Conservation (phyloP, 805 yeast genomes). For the Blastobotrys robertii region DNA sequence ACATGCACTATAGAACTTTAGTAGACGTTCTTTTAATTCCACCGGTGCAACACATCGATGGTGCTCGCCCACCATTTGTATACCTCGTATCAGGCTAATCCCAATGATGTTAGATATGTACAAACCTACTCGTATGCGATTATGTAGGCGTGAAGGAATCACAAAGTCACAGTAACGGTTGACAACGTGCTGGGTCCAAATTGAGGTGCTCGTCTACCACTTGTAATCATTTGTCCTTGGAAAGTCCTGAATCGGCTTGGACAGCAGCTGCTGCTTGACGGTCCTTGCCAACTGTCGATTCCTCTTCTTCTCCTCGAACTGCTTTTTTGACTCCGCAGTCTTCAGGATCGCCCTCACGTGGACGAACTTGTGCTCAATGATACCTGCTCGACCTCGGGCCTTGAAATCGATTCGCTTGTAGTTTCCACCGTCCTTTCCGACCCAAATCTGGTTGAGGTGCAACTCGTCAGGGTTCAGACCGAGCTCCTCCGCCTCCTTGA, state of each 20-base stretch:
- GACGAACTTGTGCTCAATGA: slow-evolving; percentile 63
- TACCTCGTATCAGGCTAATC: too few species aligned
- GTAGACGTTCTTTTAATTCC: too few species aligned
- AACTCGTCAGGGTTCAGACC: slow-evolving; percentile 51
- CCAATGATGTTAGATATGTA: neutral
- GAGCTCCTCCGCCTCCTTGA: slow-evolving; percentile 54
- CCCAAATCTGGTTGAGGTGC: slow-evolving; percentile 78
- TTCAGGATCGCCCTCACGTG: slow-evolving; percentile 74
- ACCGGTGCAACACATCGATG: too few species aligned
- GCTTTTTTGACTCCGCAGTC: slow-evolving; percentile 49
- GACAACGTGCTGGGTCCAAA: too few species aligned
- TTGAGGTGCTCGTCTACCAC: slow-evolving; percentile 22
- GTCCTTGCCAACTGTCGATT: slow-evolving; percentile 30
- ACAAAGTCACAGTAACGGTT: too few species aligned
- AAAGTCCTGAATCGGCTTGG: slow-evolving; percentile 31
- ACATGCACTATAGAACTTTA: too few species aligned
- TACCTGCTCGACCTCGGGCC: slow-evolving; percentile 86
- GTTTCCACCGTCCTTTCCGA: slow-evolving; percentile 80
- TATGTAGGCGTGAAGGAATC: neutral
- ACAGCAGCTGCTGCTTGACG: slow-evolving; percentile 36
- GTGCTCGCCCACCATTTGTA: too few species aligned
- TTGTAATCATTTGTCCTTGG: slow-evolving; percentile 26
- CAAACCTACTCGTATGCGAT: neutral
- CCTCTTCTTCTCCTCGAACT: slow-evolving; percentile 37
- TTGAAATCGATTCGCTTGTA: slow-evolving; percentile 63